Evolutionary conservation across 2,329 filamentous ascomycete genomes (phyloP), one percentile per base, ranked within the genome.

Genomic region (Fusarium udum): DNA sequence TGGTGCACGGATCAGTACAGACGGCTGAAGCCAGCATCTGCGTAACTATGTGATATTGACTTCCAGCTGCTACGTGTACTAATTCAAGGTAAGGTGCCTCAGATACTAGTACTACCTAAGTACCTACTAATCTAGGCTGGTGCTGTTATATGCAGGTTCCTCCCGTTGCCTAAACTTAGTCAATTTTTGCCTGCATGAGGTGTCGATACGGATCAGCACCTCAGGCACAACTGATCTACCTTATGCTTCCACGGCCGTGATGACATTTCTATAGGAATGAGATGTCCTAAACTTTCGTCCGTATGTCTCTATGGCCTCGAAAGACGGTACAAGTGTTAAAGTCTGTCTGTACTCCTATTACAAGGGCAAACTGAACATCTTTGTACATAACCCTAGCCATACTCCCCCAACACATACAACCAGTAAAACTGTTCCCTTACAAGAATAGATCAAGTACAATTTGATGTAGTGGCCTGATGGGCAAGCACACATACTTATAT

Each of bases 251-350:
- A 49, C 15, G 22, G 22, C 8, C 7, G 46, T 32, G 46, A 32
- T 49, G 46, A 18, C 46, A 49, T 49, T 32, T 24, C 28, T 32
- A n/a, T 24, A 49, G 46, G 20, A 49, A 49, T 18, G 14, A 32
- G 16, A 32, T 13, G 22, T n/a, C 28, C 28, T 49, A 49, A 43
- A 32, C 7, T 31, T 46, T 51, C 12, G 12, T 32, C 42, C 18
- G 20, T 57, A 69, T 51, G 32, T 28, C 49, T 69, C 31, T 36
- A 43, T 22, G 18, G 24, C 53, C 53, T 56, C 61, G 34, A 69
- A 69, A 52, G 60, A 55, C 67, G 71, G 71, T 68, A 59, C 64
- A 48, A 43, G 46, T 52, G 46, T 34, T 43, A 49, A 39, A 24
- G 12, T 18, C 40, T 58, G 48, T 56, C 53, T 65, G 51, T 61